Conservation (phyloP, 768 basidiomycete species). For the Phlebiopsis flavidoalba region DNA sequence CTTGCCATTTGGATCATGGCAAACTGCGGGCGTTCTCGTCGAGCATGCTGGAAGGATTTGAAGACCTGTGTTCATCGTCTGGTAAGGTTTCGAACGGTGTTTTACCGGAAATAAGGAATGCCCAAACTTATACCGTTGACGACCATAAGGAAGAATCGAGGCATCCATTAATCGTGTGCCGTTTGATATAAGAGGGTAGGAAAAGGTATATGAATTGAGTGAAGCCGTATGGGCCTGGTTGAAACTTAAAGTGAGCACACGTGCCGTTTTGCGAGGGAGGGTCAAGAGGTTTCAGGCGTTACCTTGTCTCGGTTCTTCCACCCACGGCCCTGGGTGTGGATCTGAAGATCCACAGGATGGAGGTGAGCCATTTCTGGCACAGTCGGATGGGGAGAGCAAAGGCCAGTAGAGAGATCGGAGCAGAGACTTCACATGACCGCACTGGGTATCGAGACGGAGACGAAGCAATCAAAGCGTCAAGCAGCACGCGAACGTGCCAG, state of each 20-base stretch:
- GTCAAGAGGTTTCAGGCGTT: not conserved
- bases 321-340: slow-evolving; percentile 55
- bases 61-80: slow-evolving; percentile 39
- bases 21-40: slow-evolving; percentile 53
- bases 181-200: slow-evolving; percentile 67
- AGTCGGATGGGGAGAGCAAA: slow-evolving; percentile 18
- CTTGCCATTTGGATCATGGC: slow-evolving; percentile 46
- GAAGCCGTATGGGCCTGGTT: slow-evolving; percentile 51
- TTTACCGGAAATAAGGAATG: not conserved
- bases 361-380: slow-evolving; percentile 49
- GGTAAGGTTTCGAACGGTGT: slow-evolving; percentile 25
- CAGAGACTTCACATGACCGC: not conserved
- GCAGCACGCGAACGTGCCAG: not conserved
- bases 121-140: slow-evolving; percentile 42
- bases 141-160: slow-evolving; percentile 65
- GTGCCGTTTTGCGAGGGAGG: not conserved
- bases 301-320: slow-evolving; percentile 61
- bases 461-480: no score
- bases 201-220: slow-evolving; percentile 54
- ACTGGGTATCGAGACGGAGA: slow-evolving; percentile 1
- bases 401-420: not conserved
- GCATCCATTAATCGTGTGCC: slow-evolving; percentile 59
- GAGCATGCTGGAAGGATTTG: slow-evolving; percentile 66
- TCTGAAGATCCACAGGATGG: slow-evolving; percentile 53
- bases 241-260: not conserved